These are phyloP conservation scores for Dryas drummondii DNA, from an alignment of 306 rosid species.

Conservation along the genomic window DNA sequence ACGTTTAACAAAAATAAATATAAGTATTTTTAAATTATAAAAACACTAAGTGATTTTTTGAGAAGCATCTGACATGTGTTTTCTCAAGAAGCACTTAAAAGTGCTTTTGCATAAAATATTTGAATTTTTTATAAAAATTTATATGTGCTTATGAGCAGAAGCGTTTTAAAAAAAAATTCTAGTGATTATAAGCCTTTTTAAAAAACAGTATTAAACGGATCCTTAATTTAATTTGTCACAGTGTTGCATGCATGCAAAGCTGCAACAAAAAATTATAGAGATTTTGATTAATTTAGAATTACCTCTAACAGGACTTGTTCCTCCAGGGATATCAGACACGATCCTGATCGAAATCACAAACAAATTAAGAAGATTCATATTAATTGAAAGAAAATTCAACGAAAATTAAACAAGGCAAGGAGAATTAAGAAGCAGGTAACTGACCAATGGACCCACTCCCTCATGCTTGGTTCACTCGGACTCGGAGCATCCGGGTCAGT, in stretches of 20 bases:
- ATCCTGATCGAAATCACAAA: constrained; percentile 46
- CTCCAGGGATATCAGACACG: constrained; percentile 80
- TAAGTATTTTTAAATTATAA: no score
- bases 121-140: no score
- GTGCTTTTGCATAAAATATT: no score
- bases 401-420: background rate
- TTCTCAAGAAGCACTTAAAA: no score
- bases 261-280: background rate
- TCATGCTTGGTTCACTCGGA: constrained; percentile 91
- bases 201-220: no score
- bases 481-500: constrained; percentile 95
- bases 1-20: no score
- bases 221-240: no score
- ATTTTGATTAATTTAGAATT: background rate
- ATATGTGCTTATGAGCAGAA: no score
- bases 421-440: background rate
- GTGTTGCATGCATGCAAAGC: constrained; percentile 14
- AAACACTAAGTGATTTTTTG: no score
- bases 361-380: background rate
- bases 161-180: no score
- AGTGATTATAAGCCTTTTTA: no score
- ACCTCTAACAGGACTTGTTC: constrained; percentile 65
- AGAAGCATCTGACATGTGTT: no score
- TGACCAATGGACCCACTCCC: constrained; percentile 86
- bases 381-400: background rate